phyloP scores from a whole-genome alignment of 306 rosid species.

The Castanea mollissima region DNA sequence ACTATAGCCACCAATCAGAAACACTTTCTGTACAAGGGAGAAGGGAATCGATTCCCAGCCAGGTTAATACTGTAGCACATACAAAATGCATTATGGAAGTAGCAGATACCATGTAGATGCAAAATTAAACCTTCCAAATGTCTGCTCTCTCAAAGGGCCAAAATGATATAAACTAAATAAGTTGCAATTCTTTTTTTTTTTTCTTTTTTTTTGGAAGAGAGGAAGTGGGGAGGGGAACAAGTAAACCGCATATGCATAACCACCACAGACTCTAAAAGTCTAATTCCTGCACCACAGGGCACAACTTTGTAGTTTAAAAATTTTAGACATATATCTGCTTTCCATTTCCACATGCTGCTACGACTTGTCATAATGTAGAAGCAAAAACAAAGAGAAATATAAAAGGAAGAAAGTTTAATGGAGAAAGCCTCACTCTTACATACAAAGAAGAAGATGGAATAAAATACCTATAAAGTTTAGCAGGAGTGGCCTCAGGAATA shows the following conservation, averaged over 20 bases:
- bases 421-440: background rate
- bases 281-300: background rate
- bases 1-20: background rate
- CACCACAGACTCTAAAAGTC: background rate
- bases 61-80: background rate
- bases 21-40: background rate
- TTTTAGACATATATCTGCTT: background rate
- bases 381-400: background rate
- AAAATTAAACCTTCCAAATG: background rate
- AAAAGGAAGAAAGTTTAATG: slow-evolving; percentile 11
- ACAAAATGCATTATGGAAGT: background rate
- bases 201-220: background rate
- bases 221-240: background rate
- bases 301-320: background rate
- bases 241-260: background rate
- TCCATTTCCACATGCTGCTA: background rate
- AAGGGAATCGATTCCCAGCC: background rate
- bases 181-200: background rate
- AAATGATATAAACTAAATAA: background rate
- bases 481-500: slow-evolving; percentile 78
- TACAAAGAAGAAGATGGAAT: background rate
- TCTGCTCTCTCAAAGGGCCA: background rate
- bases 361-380: background rate
- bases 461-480: slow-evolving; percentile 76
- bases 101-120: background rate